phyloP scores from a whole-genome alignment of 495 filamentous ascomycete genomes.

The Cairneyella variabilis region DNA sequence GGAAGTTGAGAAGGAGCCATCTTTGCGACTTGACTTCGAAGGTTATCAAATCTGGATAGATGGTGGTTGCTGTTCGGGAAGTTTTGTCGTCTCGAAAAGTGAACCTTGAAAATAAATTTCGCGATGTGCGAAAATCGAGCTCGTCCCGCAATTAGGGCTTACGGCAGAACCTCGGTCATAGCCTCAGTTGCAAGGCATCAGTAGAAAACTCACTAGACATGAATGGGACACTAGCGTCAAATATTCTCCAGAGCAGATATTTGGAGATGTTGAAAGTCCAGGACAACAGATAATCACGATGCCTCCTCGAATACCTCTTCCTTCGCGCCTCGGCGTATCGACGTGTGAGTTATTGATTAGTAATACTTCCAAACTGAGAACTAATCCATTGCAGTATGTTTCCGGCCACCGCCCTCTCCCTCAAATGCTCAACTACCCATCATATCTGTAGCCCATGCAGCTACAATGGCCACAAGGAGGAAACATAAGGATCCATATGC shows the following conservation, averaged over 20 bases:
- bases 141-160: not conserved
- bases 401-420: constrained; percentile 36
- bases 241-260: not conserved
- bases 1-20: constrained; percentile 95
- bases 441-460: constrained; percentile 17
- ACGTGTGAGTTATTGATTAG: constrained; percentile 46
- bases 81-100: too few relatives aligned
- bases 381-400: constrained; percentile 37
- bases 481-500: constrained; percentile 59
- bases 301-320: constrained; percentile 68
- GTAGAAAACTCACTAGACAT: not conserved
- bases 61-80: constrained; percentile 12
- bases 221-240: not conserved
- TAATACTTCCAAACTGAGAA: not conserved
- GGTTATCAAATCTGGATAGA: constrained; percentile 13
- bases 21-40: constrained; percentile 50
- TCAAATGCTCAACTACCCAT: constrained; percentile 18
- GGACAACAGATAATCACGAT: too few relatives aligned
- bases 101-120: constrained; percentile 13
- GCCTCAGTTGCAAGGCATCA: constrained; percentile 14
- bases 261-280: too few relatives aligned
- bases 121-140: constrained; percentile 13
- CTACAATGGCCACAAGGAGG: constrained; percentile 26
- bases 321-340: constrained; percentile 58
- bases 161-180: too few relatives aligned